A percentile compares a stretch with the other conserved stretches of the same genome.
Conservation (phyloP, 78 protist species). For the Dictyostelium firmibasis region DNA sequence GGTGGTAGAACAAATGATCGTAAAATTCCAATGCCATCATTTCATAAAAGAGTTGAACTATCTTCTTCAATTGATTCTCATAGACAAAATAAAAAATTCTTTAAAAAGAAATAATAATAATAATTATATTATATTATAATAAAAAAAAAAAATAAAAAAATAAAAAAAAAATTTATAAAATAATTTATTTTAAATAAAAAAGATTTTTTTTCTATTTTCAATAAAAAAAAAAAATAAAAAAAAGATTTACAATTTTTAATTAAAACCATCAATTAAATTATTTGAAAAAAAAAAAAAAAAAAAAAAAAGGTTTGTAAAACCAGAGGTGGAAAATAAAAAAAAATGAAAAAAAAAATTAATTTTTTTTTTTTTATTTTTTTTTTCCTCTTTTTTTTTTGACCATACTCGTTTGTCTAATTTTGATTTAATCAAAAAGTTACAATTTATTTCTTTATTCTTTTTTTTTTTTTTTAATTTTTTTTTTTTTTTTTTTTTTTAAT, state of each 20-base stretch:
- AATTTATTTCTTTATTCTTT: too few species aligned
- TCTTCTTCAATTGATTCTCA: neutral
- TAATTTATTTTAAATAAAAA: too few species aligned
- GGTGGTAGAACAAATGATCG: conserved; percentile 72
- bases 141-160: neutral
- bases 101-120: neutral
- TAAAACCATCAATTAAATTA: too few species aligned
- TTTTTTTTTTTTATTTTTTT: neutral
- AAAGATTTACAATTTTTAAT: too few species aligned
- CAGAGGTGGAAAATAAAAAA: too few species aligned
- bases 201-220: neutral
- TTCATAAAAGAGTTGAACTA: conserved; percentile 64
- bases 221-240: neutral
- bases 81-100: conserved; percentile 1
- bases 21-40: conserved; percentile 67
- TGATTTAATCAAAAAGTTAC: too few species aligned
- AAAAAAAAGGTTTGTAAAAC: too few species aligned
- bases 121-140: neutral
- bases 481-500: too few species aligned
- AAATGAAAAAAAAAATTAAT: too few species aligned
- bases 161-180: neutral
- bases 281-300: neutral
- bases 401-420: too few species aligned
- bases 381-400: neutral
- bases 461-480: too few species aligned